phyloP scores from a whole-genome alignment of 2,329 filamentous ascomycete genomes.

The Thelonectria discophora region DNA sequence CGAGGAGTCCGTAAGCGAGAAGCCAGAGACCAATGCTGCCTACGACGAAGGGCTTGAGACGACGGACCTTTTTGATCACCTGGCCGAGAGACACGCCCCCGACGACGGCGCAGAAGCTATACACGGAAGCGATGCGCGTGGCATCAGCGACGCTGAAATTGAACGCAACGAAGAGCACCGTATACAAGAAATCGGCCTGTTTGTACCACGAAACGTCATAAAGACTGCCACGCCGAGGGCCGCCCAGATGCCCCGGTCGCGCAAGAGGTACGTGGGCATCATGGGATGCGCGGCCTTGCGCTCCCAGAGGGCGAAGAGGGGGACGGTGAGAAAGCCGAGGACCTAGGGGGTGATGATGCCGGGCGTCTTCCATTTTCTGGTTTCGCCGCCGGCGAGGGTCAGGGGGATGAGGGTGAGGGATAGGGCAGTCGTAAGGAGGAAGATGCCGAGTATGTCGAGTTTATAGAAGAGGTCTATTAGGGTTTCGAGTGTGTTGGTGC shows the following conservation, averaged over 20 bases:
- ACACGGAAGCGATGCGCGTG: conserved; percentile 65
- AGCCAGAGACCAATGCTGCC: conserved; percentile 63
- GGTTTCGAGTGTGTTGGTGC: not conserved
- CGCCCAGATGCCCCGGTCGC: conserved; percentile 68
- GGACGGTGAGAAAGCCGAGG: conserved; percentile 58
- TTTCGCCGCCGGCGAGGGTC: conserved; percentile 47
- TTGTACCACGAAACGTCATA: conserved; percentile 62
- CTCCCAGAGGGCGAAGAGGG: conserved; percentile 64
- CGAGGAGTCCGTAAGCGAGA: conserved; percentile 64
- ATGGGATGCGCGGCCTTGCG: conserved; percentile 57
- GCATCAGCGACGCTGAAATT: conserved; percentile 63
- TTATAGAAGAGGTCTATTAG: conserved; percentile 21
- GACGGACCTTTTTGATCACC: conserved; percentile 60
- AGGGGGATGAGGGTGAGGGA: conserved; percentile 62
- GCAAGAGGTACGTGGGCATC: conserved; percentile 65
- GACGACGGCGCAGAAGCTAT: conserved; percentile 61
- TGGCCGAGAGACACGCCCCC: conserved; percentile 61
- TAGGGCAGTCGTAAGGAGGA: conserved; percentile 59
- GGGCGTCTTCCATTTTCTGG: conserved; percentile 50
- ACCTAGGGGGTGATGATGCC: conserved; percentile 58
- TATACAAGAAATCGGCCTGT: conserved; percentile 68
- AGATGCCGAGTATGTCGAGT: conserved; percentile 55
- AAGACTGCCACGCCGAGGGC: conserved; percentile 62
- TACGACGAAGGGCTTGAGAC: conserved; percentile 67
- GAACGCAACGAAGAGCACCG: conserved; percentile 65